phyloP scores from a whole-genome alignment of 2,329 filamentous ascomycete genomes.

The Fusarium sp. region DNA sequence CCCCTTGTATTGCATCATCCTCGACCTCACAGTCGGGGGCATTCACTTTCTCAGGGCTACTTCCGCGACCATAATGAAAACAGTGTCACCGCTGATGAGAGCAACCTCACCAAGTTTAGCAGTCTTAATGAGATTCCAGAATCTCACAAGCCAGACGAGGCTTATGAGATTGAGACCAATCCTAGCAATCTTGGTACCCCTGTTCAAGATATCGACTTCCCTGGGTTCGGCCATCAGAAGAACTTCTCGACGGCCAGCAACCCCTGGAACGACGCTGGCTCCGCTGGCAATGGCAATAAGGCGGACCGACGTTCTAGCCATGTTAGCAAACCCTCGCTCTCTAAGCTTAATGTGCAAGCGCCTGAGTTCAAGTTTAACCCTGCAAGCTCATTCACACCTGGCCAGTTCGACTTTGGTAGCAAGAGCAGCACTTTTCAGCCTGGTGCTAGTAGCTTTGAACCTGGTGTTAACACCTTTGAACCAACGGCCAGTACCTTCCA shows the following conservation, averaged over 20 bases:
- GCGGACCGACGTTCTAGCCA: slow-evolving; percentile 62
- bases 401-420: slow-evolving; percentile 37
- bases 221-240: slow-evolving; percentile 62
- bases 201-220: slow-evolving; percentile 61
- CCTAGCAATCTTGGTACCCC: slow-evolving; percentile 78
- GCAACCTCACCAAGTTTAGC: slow-evolving; percentile 47
- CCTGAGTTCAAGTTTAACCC: slow-evolving; percentile 87
- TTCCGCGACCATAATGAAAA: slow-evolving; percentile 65
- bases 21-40: slow-evolving; percentile 77
- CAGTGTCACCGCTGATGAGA: slow-evolving; percentile 47
- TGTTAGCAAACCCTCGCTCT: slow-evolving; percentile 75
- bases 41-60: slow-evolving; percentile 76
- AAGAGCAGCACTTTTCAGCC: slow-evolving; percentile 59
- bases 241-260: slow-evolving; percentile 69
- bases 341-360: slow-evolving; percentile 88
- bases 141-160: slow-evolving; percentile 60
- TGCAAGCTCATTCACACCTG: slow-evolving; percentile 48
- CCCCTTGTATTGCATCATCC: slow-evolving; percentile 75
- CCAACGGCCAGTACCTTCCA: slow-evolving; percentile 57
- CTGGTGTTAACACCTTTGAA: slow-evolving; percentile 38
- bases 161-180: slow-evolving; percentile 77
- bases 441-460: slow-evolving; percentile 46
- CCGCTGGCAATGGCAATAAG: slow-evolving; percentile 50
- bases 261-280: slow-evolving; percentile 68
- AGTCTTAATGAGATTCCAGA: slow-evolving; percentile 56